A percentile compares a stretch with the other conserved stretches of the same genome.
Conservation (phyloP, 352 stramenopile species). For the Pythium biforme region DNA sequence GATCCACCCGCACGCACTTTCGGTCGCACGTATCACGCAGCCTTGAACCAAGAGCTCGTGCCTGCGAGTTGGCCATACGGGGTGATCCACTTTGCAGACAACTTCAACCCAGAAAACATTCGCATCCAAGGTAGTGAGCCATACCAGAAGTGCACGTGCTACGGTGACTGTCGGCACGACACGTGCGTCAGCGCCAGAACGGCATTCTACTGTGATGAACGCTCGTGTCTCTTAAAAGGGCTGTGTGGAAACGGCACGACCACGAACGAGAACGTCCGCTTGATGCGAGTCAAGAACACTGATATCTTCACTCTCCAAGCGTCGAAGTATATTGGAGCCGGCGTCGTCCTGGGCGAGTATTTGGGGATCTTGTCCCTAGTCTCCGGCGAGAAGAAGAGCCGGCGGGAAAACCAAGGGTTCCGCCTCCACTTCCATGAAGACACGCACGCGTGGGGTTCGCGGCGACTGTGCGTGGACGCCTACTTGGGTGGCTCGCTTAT, state of each 20-base stretch:
- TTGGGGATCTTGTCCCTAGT: not conserved
- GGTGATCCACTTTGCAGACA: constrained; percentile 1
- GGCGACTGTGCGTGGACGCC: not conserved
- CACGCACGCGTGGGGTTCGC: not conserved
- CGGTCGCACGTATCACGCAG: not conserved
- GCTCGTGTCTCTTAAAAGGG: not conserved
- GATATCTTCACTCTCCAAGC: constrained; percentile 2
- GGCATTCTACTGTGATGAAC: not conserved
- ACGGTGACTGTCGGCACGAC: not conserved
- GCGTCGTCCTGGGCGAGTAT: not conserved
- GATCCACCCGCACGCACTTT: not conserved
- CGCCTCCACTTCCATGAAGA: constrained; percentile 9
- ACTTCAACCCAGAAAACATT: constrained; percentile 10
- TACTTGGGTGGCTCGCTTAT: not conserved
- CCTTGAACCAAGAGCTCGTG: not conserved
- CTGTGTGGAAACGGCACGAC: not conserved
- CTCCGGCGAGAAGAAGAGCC: not conserved
- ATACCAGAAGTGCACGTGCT: not conserved
- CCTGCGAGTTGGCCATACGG: not conserved
- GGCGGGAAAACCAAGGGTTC: not conserved
- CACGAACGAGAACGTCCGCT: not conserved
- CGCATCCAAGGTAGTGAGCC: not conserved
- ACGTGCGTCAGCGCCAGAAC: not conserved
- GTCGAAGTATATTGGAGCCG: not conserved
- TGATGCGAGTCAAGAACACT: constrained; percentile 8